Conservation (phyloP, 2,329 filamentous ascomycete genomes). For the Paraconiothyrium sp. region DNA sequence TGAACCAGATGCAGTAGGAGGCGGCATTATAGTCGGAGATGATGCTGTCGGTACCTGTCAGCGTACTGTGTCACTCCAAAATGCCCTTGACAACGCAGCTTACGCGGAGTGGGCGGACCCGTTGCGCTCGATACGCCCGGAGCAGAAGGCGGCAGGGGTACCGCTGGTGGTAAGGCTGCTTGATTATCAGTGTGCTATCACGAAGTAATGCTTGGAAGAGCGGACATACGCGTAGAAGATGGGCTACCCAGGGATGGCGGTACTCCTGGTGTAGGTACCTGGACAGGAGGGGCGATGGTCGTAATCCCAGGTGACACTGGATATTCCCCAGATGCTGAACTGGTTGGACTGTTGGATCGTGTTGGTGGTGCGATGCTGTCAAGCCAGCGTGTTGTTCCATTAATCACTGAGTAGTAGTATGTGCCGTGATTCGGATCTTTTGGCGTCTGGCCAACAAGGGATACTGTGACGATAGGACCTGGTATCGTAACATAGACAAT, state of each 20-base stretch:
- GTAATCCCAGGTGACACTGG: constrained; percentile 4
- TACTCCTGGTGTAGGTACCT: constrained; percentile 6
- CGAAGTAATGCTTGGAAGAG: background rate
- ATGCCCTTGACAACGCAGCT: background rate
- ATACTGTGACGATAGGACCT: constrained; percentile 45
- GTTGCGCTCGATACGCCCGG: constrained; percentile 10
- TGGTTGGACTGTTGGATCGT: constrained; percentile 23
- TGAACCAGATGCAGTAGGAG: background rate
- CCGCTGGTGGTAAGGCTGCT: background rate
- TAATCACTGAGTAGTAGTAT: constrained; percentile 46
- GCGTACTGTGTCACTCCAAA: background rate
- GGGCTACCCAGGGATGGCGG: background rate
- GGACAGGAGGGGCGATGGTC: background rate
- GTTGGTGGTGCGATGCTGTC: constrained; percentile 41
- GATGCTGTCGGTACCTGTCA: background rate
- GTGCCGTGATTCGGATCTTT: constrained; percentile 38
- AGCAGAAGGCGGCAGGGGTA: background rate
- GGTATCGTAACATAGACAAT: constrained; percentile 46
- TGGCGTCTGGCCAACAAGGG: constrained; percentile 36
- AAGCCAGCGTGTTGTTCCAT: constrained; percentile 46
- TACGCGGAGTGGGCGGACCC: background rate
- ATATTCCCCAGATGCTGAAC: constrained; percentile 10
- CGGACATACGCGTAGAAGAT: background rate
- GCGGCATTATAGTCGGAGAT: background rate
- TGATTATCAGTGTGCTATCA: background rate